These are phyloP conservation scores for Ophiostoma australiae DNA, from an alignment of 2,329 filamentous ascomycete species.

Conservation along the genomic window DNA sequence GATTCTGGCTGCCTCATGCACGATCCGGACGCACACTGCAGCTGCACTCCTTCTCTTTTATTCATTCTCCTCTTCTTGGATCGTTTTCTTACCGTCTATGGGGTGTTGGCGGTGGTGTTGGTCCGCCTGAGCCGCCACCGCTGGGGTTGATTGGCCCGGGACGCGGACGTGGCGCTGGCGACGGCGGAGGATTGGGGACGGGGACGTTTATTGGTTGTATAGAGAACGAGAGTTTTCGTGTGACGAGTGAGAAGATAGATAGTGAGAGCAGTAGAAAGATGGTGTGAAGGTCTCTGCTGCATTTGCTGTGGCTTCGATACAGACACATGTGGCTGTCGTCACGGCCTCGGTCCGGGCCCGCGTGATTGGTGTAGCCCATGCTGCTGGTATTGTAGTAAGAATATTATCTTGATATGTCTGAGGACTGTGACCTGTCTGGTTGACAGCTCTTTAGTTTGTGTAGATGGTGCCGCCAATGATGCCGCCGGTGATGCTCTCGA, in stretches of 20 bases:
- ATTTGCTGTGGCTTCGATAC: not conserved
- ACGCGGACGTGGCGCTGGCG: slow-evolving; percentile 23
- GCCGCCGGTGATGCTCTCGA: not conserved
- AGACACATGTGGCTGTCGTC: not conserved
- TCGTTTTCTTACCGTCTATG: slow-evolving; percentile 3
- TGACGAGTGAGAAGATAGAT: not conserved
- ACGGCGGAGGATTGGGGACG: slow-evolving; percentile 22
- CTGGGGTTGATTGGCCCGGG: slow-evolving; percentile 24
- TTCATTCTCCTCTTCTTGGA: not conserved
- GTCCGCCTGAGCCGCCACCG: slow-evolving; percentile 25
- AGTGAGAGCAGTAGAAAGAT: not conserved
- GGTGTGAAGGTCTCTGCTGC: not conserved
- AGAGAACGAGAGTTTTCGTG: not conserved
- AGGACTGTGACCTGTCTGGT: not conserved
- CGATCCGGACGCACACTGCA: not conserved
- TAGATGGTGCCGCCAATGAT: not conserved
- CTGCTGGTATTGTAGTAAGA: not conserved
- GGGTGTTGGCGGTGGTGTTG: slow-evolving; percentile 26
- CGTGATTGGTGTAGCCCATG: not conserved
- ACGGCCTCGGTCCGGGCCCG: not conserved
- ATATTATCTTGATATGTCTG: not conserved
- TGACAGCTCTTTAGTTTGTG: not conserved
- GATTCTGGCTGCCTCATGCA: not conserved
- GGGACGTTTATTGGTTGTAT: slow-evolving; percentile 2
- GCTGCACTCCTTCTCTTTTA: not conserved